Base-by-base conservation (phyloP, 1,284 basidiomycete genomes). In the Cutaneotrichosporon spelunceum region DNA sequence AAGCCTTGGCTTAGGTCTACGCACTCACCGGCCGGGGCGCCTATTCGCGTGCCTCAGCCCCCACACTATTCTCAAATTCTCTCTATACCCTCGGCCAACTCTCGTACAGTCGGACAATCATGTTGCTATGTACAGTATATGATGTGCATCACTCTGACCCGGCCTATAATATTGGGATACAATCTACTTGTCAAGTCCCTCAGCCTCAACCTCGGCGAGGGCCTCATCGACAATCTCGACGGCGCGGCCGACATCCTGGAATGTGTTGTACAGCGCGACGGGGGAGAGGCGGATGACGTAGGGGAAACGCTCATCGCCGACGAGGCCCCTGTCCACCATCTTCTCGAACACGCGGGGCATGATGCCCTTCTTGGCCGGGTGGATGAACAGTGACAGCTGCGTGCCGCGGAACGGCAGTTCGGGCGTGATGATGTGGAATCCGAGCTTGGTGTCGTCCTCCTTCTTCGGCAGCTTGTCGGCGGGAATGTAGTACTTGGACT, bases 361-460 rank as follows among this genome's bases (percentile, higher is more conserved):
- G 54, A 86, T 73, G 24, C 83, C 84, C 45, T 88, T 62, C 34
- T 65, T 57, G 19, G 62, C 61, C 0, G 81, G 90, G 23, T 90
- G 78, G 78, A 95, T 88, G 48, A 90, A 78, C 34, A 97, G 79
- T 21, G 91, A 94, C 23, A 96, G 81, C 76, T 96, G 93, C 36
- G 89, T 86, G 1, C 93, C 93, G 60, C 93, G 84, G 64, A 82
- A 82, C 23, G 83, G 82, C 29, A 85, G 83, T 26, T 72, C 75
- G 2, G 93, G 93, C 2, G 93, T 96, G 73, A 96, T 88, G 70
- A 96, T 90, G 23, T 90, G 91, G 79, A 96, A 94, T 3, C 84
- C 84, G 50, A 73, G 56, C 62, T 72, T 63, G 36, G 63, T 54
- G 9, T 49, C 57, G 33, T 44, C 33, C 10, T 33, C 19, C n/a